These are phyloP conservation scores for Penicillium waksmanii DNA, from an alignment of 495 filamentous ascomycete genomes.

Conservation along the genomic window DNA sequence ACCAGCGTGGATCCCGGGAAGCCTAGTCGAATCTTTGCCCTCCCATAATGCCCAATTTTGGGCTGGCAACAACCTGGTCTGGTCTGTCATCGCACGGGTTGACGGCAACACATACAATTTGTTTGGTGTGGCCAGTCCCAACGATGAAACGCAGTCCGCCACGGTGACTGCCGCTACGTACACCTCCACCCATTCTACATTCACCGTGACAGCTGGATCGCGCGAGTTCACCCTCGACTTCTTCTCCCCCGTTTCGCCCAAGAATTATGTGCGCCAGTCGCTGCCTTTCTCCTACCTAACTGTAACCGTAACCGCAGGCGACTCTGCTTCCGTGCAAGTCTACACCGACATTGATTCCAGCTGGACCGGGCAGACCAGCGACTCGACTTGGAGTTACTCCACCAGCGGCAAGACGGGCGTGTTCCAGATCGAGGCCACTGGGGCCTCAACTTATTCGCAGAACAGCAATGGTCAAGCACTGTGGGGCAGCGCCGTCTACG, in stretches of 20 bases:
- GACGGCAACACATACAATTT: slow-evolving; percentile 47
- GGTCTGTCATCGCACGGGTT: slow-evolving; percentile 47
- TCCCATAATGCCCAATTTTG: slow-evolving; percentile 48
- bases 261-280: slow-evolving; percentile 76
- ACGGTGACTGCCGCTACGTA: slow-evolving; percentile 39
- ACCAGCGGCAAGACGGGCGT: slow-evolving; percentile 30
- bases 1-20: slow-evolving; percentile 50
- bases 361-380: slow-evolving; percentile 44
- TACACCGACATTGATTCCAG: slow-evolving; percentile 47
- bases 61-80: slow-evolving; percentile 45
- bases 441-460: slow-evolving; percentile 32
- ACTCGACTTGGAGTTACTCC: slow-evolving; percentile 30
- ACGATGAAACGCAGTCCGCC: slow-evolving; percentile 28
- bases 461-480: slow-evolving; percentile 37
- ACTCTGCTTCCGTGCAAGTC: slow-evolving; percentile 39
- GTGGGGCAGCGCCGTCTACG: slow-evolving; percentile 49
- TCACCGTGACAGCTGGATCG: slow-evolving; percentile 40
- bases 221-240: slow-evolving; percentile 54
- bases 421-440: slow-evolving; percentile 32
- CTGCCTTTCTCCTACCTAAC: slow-evolving; percentile 80
- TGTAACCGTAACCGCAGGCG: slow-evolving; percentile 52
- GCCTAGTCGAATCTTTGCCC: slow-evolving; percentile 33
- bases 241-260: slow-evolving; percentile 79
- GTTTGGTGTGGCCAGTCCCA: slow-evolving; percentile 40
- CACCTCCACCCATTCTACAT: slow-evolving; percentile 45